Evolutionary conservation across 192 early-diverging fungal genomes (phyloP).

Genomic region (Backusella macrospora): DNA sequence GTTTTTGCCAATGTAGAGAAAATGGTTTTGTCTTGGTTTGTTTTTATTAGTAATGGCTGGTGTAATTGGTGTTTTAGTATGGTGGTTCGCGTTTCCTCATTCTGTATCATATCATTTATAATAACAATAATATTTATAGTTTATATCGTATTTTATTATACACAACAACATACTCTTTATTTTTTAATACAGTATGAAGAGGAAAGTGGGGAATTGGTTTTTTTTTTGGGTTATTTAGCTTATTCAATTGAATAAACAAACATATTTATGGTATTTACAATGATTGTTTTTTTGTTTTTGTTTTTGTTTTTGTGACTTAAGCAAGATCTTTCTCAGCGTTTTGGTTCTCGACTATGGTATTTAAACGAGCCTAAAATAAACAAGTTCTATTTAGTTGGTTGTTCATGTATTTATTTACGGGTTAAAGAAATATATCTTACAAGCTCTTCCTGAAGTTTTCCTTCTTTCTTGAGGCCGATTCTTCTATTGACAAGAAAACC

Average conservation of each 20-base stretch:
- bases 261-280: neutral
- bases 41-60: slow-evolving; percentile 23
- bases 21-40: slow-evolving; percentile 37
- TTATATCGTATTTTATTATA: neutral
- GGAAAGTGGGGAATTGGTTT: too few relatives aligned
- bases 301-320: slow-evolving; percentile 9
- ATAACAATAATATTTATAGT: neutral
- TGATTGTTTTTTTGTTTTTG: neutral
- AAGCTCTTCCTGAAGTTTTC: slow-evolving; percentile 43
- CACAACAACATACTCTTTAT: too few relatives aligned
- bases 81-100: slow-evolving; percentile 34
- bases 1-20: slow-evolving; percentile 24
- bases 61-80: slow-evolving; percentile 27
- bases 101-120: slow-evolving; percentile 7
- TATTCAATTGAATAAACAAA: too few relatives aligned
- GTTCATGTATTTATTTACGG: neutral
- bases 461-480: slow-evolving; percentile 42
- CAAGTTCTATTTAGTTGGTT: neutral
- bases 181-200: too few relatives aligned
- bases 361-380: slow-evolving; percentile 19
- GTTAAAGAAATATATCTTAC: slow-evolving; percentile 17
- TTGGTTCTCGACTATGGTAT: neutral
- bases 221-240: too few relatives aligned
- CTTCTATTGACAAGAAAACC: slow-evolving; percentile 38
- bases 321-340: slow-evolving; percentile 16